These are phyloP conservation scores for Prunus yedoensis DNA, from an alignment of 331 rosid species.

Conservation along the genomic window DNA sequence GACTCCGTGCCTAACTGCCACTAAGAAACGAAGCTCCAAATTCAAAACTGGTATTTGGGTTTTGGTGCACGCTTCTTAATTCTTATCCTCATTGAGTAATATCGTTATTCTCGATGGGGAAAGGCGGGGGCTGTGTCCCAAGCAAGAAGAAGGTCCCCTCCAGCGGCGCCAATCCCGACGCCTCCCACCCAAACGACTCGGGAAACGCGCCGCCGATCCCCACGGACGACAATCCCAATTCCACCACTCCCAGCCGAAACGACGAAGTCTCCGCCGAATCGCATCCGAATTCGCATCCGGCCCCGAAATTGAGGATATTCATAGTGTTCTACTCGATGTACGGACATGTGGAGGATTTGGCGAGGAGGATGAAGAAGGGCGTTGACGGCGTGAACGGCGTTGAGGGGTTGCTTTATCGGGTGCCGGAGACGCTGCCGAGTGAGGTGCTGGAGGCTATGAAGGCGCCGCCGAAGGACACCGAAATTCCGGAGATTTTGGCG, in stretches of 20 bases:
- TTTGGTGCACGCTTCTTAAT: background rate
- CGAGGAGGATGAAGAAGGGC: slow-evolving; percentile 78
- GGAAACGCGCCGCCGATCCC: slow-evolving; percentile 39
- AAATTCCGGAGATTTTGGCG: slow-evolving; percentile 63
- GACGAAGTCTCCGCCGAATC: slow-evolving; percentile 16
- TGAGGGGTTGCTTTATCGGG: slow-evolving; percentile 76
- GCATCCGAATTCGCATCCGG: slow-evolving; percentile 15
- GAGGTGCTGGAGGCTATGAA: slow-evolving; percentile 67
- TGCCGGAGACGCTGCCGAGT: slow-evolving; percentile 71
- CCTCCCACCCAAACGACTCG: slow-evolving; percentile 1
- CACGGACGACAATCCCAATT: slow-evolving; percentile 20
- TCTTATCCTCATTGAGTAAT: slow-evolving; percentile 8
- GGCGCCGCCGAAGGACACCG: slow-evolving; percentile 66
- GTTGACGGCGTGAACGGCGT: slow-evolving; percentile 77
- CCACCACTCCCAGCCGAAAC: background rate
- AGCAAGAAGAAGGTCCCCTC: slow-evolving; percentile 73
- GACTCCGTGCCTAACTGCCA: background rate
- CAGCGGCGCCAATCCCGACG: slow-evolving; percentile 25
- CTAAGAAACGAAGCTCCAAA: background rate
- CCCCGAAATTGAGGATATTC: slow-evolving; percentile 56
- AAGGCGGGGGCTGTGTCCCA: slow-evolving; percentile 94
- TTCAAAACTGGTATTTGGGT: slow-evolving; percentile 15
- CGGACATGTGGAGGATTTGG: slow-evolving; percentile 87
- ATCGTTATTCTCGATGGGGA: slow-evolving; percentile 60
- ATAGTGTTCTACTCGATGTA: slow-evolving; percentile 92